Conservation (phyloP, 345 rosid genomes). For the Gossypioides kirkii region DNA sequence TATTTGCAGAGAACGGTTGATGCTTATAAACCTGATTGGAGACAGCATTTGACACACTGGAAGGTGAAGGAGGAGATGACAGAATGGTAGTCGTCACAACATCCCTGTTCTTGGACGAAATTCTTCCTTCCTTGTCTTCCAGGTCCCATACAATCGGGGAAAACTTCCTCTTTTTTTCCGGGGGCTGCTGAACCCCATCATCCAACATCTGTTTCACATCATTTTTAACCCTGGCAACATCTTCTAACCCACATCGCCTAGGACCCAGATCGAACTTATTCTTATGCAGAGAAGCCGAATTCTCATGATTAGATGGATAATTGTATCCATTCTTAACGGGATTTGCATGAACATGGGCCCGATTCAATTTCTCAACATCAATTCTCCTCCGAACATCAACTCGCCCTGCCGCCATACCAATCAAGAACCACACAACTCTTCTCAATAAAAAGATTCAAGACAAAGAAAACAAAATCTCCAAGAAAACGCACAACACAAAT, state of each 20-base stretch:
- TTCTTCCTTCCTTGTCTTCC: slow-evolving; percentile 6
- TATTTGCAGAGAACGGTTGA: slow-evolving; percentile 8
- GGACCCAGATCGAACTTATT: neutral
- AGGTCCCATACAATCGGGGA: slow-evolving; percentile 36
- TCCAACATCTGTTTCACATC: slow-evolving; percentile 18
- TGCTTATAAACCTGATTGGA: slow-evolving; percentile 20
- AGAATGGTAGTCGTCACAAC: slow-evolving; percentile 12
- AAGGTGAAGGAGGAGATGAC: slow-evolving; percentile 17
- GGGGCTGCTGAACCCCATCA: slow-evolving; percentile 32
- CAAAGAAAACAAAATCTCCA: neutral
- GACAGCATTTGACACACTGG: slow-evolving; percentile 9
- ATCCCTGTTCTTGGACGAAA: slow-evolving; percentile 25
- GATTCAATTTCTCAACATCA: slow-evolving; percentile 1
- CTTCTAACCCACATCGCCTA: slow-evolving; percentile 18
- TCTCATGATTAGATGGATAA: neutral
- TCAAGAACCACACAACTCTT: slow-evolving; percentile 12
- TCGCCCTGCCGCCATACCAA: slow-evolving; percentile 15
- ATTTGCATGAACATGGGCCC: neutral
- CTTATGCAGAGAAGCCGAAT: neutral
- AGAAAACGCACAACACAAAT: neutral
- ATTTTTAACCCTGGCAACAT: slow-evolving; percentile 18
- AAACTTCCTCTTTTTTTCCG: slow-evolving; percentile 63
- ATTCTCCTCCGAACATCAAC: neutral
- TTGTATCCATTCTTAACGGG: neutral
- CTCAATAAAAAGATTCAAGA: neutral